Base-by-base conservation (phyloP, 768 basidiomycete genomes). In the Termitomyces sp. region DNA sequence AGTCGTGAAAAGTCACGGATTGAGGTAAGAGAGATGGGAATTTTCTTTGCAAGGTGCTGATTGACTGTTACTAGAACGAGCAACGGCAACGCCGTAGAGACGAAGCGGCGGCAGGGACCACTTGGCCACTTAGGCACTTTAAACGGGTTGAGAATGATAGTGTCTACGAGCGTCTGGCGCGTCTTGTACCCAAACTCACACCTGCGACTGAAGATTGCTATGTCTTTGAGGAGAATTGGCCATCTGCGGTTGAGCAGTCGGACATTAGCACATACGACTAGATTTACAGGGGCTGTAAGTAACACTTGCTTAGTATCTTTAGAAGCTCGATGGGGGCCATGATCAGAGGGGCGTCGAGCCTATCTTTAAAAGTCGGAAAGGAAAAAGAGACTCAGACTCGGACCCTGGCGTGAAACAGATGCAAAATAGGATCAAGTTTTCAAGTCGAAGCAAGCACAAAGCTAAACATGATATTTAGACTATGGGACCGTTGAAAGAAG, bases 1-100 rank as follows among this genome's bases (percentile, higher is more conserved):
- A 87, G 87, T 57, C 75, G 71, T 61, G 96, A 94, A 67, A 98
- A 99, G 83, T 80, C 77, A 45, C 80, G 84, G 70, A 93, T 98
- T 45, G 96, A 98, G 88, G 93, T 89, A 56, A 21, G 71, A 21
- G 14, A 4, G 28, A 9, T 37, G 42, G 22, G 19, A 30, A 21
- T 45, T 26, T 45, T 24, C 1, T n/a, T n/a, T 9, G n/a, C n/a
- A n/a, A n/a, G n/a, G n/a, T n/a, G n/a, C n/a, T n/a, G n/a, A n/a
- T n/a, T n/a, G n/a, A n/a, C n/a, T n/a, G n/a, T n/a, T n/a, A n/a
- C n/a, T n/a, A 96, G 93, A 97, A 96, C 61, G 90, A 94, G 34
- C 93, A 97, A 73, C 79, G 96, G 54, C 92, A 96, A 71, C 78
- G 82, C 70, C 77, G 96, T 58, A 87, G 84, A 64, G 90, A 94